Conservation (phyloP, 2,329 filamentous ascomycete genomes). For the Fusarium gaditjirri region DNA sequence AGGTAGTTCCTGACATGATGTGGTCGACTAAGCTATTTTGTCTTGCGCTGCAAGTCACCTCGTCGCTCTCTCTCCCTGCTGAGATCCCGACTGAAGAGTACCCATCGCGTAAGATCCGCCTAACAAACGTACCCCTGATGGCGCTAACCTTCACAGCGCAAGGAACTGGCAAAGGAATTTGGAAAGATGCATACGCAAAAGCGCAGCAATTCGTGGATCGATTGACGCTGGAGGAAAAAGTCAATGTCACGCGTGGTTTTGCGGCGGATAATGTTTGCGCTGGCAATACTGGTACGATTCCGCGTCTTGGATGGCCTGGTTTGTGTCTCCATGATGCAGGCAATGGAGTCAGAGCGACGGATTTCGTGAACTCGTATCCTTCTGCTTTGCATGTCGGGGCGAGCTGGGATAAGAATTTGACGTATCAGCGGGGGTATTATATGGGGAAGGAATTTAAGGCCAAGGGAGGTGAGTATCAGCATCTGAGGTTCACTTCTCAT, state of each 20-base stretch:
- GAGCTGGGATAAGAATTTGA: constrained; percentile 65
- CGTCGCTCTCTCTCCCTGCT: neutral
- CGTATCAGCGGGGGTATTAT: constrained; percentile 60
- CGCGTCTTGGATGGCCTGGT: constrained; percentile 57
- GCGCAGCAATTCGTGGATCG: constrained; percentile 66
- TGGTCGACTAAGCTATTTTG: constrained; percentile 3
- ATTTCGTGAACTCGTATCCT: constrained; percentile 60
- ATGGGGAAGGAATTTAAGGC: constrained; percentile 68
- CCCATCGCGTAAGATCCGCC: constrained; percentile 30
- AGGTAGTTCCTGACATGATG: neutral
- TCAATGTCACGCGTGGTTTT: constrained; percentile 62
- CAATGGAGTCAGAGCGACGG: constrained; percentile 60
- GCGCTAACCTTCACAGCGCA: constrained; percentile 24
- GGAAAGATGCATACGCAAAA: constrained; percentile 68
- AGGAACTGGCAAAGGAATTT: constrained; percentile 49
- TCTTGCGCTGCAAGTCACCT: constrained; percentile 14
- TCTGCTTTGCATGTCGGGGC: constrained; percentile 61
- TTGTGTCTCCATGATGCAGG: constrained; percentile 62
- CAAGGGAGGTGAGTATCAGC: constrained; percentile 62
- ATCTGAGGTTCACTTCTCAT: too few species aligned
- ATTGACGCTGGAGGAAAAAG: constrained; percentile 75
- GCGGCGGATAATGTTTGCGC: constrained; percentile 63
- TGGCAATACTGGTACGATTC: constrained; percentile 59
- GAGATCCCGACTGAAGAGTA: neutral
- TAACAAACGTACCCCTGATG: constrained; percentile 3